phyloP scores from a whole-genome alignment of 371 early-diverging fungal species.

The Vavraia culicis region DNA sequence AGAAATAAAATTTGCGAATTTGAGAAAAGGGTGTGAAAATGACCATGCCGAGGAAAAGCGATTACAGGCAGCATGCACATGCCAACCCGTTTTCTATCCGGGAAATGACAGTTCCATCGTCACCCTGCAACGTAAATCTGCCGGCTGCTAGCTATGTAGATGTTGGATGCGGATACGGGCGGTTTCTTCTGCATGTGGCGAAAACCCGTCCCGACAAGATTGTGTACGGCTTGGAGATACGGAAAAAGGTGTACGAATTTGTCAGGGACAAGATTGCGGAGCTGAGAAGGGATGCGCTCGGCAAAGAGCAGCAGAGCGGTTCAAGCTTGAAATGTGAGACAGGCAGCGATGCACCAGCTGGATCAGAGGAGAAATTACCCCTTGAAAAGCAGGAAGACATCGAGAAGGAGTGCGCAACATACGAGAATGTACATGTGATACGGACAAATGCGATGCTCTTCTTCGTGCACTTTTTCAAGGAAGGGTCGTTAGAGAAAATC shows the following conservation, averaged over 20 bases:
- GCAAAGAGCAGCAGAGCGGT: no score
- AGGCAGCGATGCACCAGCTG: no score
- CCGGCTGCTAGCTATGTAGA: conserved; percentile 63
- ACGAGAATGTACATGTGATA: conserved; percentile 69
- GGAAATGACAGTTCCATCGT: conserved; percentile 50
- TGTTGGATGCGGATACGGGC: conserved; percentile 97
- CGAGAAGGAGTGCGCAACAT: conserved; percentile 39
- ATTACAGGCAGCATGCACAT: conserved; percentile 83
- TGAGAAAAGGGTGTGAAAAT: no score
- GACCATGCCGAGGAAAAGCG: conserved; percentile 51
- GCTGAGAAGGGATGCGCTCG: no score
- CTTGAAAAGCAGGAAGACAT: neutral
- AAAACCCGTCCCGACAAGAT: conserved; percentile 63
- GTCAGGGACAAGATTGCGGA: conserved; percentile 45
- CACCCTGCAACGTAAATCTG: conserved; percentile 69
- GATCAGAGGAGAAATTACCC: no score
- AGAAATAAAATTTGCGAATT: no score
- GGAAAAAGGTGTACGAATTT: conserved; percentile 77
- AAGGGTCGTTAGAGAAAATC: conserved; percentile 70
- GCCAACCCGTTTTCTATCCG: conserved; percentile 54
- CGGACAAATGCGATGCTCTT: conserved; percentile 96
- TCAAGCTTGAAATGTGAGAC: no score
- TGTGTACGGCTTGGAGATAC: conserved; percentile 94
- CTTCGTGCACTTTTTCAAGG: conserved; percentile 79
- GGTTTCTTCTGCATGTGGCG: conserved; percentile 52